Percentiles rank a stretch among this genome's conserved stretches.
Evolutionary conservation across 148 eudicot genomes (phyloP).

Genomic region (Talinum fruticosum): DNA sequence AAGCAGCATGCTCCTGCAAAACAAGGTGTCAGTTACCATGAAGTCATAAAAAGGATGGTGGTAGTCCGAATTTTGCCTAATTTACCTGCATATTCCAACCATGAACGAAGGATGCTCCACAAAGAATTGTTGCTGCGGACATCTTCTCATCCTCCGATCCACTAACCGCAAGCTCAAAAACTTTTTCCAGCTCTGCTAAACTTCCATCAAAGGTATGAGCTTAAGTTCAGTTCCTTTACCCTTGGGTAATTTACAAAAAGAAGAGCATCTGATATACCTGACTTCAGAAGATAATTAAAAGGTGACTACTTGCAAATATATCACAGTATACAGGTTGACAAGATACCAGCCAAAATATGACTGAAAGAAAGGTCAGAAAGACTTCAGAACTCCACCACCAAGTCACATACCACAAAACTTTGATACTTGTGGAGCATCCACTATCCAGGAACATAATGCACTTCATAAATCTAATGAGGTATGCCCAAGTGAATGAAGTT

Average conservation of each 20-base stretch:
- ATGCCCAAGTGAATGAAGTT: not conserved
- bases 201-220: constrained; percentile 96
- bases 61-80: not conserved
- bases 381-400: not conserved
- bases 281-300: constrained; percentile 33
- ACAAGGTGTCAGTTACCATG: constrained; percentile 4
- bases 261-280: constrained; percentile 37
- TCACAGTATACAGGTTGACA: not conserved
- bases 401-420: not conserved
- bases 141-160: constrained; percentile 87
- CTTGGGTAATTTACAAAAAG: constrained; percentile 34
- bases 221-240: constrained; percentile 75
- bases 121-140: constrained; percentile 78
- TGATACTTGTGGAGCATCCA: not conserved
- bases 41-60: not conserved
- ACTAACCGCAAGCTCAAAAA: constrained; percentile 74
- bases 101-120: constrained; percentile 75
- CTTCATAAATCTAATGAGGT: not conserved
- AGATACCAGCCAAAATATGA: not conserved
- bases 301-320: not conserved
- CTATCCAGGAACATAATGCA: not conserved
- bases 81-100: constrained; percentile 96
- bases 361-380: not conserved
- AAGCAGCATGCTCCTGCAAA: constrained; percentile 80
- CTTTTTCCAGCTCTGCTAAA: constrained; percentile 91